These are phyloP conservation scores for Trametes pubescens DNA, from an alignment of 1,284 basidiomycete genomes.

Conservation along the genomic window DNA sequence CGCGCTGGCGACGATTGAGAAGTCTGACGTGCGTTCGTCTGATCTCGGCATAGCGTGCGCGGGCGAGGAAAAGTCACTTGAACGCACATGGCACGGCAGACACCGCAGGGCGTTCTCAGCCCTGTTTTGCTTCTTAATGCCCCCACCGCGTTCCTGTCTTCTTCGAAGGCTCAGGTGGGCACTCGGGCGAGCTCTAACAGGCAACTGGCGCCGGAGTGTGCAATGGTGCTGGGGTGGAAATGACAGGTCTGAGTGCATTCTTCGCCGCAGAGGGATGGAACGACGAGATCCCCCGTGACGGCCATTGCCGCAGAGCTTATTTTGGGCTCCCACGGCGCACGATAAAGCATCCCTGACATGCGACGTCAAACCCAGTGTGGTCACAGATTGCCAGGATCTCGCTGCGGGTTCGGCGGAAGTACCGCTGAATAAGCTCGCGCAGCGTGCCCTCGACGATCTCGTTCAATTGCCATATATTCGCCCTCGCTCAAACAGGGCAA, in stretches of 20 bases:
- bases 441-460: constrained; percentile 1
- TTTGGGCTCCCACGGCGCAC: constrained; percentile 14
- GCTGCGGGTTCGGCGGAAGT: constrained; percentile 12
- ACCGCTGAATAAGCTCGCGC: constrained; percentile 11
- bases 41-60: constrained; percentile 28
- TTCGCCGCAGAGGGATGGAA: constrained; percentile 4
- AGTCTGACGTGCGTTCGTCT: constrained; percentile 27
- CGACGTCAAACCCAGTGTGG: constrained; percentile 3
- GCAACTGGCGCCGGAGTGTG: constrained; percentile 19
- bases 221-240: constrained; percentile 18
- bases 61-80: constrained; percentile 12
- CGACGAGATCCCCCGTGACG: constrained; percentile 8
- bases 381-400: constrained; percentile 6
- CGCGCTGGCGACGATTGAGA: constrained; percentile 32
- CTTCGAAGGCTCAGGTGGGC: constrained; percentile 20
- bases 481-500: background rate
- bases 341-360: constrained; percentile 7
- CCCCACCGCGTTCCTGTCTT: constrained; percentile 24
- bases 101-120: constrained; percentile 22
- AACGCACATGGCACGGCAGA: constrained; percentile 28
- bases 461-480: background rate
- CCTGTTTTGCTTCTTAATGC: constrained; percentile 32
- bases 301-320: constrained; percentile 21
- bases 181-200: constrained; percentile 16
- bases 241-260: constrained; percentile 9